Base-by-base conservation (phyloP, 768 basidiomycete species). In the Mycena epipterygia region DNA sequence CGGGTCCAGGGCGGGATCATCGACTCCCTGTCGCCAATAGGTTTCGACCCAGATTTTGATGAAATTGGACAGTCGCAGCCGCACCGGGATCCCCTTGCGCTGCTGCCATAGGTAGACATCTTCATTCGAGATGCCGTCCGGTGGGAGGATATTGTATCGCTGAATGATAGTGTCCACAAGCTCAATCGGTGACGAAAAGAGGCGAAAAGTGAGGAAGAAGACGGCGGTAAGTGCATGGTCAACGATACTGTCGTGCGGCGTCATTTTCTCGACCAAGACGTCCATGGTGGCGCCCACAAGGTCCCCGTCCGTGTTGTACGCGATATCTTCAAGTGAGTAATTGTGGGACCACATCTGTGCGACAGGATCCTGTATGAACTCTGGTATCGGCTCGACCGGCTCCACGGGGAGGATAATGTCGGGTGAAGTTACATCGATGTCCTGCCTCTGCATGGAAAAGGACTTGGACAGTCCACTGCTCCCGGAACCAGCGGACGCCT, bases 191-290 rank as follows among this genome's bases (percentile, higher is more conserved):
- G 92, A 89, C 3, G 93, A 90, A 82, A 98, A 98, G 64, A 98
- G 82, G 33, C 97, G 90, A 86, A 99, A 99, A 0, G 97, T 98
- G 75, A 97, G 86, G 86, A 97, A 97, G 84, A 99, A 99, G 33
- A 96, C 93, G 6, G 92, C 89, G 19, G 92, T 88, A 79, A 98
- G 97, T 0, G 91, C 89, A 21, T 93, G 85, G 76, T 98, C 97
- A 63, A 96, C 95, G 49, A 96, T 89, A 67, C 91, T 91, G 77
- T 96, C 95, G 77, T 98, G 95, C 6, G 97, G 96, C 23, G 97
- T 97, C 92, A 99, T 93, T 83, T 95, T 96, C 83, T 97, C 96
- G n/a, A 99, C 93, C 48, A 99, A 85, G 1, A 92, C 96, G 21
- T 87, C 87, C 70, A 99, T 84, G 5, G 95, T 96, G 2, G 96